These are phyloP conservation scores for Dothidotthia symphoricarpi DNA, from an alignment of 2,329 filamentous ascomycete genomes.

Conservation along the genomic window DNA sequence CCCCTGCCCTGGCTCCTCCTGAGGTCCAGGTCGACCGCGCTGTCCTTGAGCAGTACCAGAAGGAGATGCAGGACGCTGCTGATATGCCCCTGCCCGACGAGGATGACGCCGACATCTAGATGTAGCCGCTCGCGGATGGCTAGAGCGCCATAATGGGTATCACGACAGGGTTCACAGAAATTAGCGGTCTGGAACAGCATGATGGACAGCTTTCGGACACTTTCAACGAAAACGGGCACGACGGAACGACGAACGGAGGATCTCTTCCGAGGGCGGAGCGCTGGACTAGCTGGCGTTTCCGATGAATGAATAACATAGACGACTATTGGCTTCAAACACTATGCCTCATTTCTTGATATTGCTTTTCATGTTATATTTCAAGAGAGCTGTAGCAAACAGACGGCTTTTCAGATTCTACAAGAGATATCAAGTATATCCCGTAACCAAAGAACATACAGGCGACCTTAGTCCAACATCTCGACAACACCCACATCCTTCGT, in stretches of 20 bases:
- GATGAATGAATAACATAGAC: slow-evolving; percentile 32
- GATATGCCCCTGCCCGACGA: slow-evolving; percentile 88
- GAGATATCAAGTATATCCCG: no score
- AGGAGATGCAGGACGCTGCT: slow-evolving; percentile 83
- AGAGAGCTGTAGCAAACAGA: no score
- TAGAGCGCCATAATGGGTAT: slow-evolving; percentile 27
- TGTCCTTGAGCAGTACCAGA: slow-evolving; percentile 76
- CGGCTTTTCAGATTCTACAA: no score
- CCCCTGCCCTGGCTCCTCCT: slow-evolving; percentile 88
- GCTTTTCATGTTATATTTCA: no score
- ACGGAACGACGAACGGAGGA: slow-evolving; percentile 20
- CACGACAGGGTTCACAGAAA: slow-evolving; percentile 29
- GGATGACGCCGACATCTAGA: slow-evolving; percentile 70
- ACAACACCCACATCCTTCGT: no score
- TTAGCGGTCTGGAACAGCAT: slow-evolving; percentile 21
- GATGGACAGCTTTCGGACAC: slow-evolving; percentile 22
- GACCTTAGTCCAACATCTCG: no score
- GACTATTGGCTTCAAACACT: slow-evolving; percentile 1
- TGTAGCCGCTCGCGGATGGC: slow-evolving; percentile 20
- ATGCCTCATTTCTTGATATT: no score
- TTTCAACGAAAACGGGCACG: slow-evolving; percentile 29
- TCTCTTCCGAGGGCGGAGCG: slow-evolving; percentile 22
- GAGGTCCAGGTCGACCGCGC: slow-evolving; percentile 85
- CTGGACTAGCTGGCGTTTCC: slow-evolving; percentile 37
- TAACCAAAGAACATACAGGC: no score